These are phyloP conservation scores for Thraustochytrium striatum DNA, from an alignment of 352 stramenopile species.

Conservation along the genomic window DNA sequence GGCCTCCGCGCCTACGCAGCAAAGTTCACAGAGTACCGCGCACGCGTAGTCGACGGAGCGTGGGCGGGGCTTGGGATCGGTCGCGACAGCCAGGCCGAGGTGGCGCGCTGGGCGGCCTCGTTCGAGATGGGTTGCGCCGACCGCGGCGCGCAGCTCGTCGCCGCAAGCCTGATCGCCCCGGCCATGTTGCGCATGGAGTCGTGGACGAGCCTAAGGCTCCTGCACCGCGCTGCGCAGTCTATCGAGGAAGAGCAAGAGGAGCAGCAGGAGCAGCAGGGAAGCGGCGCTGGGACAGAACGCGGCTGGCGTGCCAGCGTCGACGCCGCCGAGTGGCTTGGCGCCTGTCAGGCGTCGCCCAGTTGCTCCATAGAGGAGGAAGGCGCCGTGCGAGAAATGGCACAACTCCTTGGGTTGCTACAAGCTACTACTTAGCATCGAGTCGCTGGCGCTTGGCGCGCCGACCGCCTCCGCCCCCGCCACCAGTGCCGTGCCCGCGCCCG, in stretches of 20 bases:
- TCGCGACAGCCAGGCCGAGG: not conserved
- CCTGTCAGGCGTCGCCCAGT: not conserved
- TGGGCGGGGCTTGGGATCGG: not conserved
- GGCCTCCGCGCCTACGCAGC: slow-evolving; percentile 11
- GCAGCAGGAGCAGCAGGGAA: no score
- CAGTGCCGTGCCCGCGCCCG: no score
- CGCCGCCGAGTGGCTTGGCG: not conserved
- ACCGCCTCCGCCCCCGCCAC: not conserved
- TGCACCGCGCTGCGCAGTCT: not conserved
- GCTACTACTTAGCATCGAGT: no score
- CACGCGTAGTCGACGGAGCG: not conserved
- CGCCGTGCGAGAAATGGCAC: no score
- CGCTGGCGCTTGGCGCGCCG: no score
- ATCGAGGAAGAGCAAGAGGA: no score
- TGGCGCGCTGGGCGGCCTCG: not conserved
- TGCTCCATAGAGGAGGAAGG: not conserved
- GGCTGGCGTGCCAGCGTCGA: slow-evolving; percentile 1
- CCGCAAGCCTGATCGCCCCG: not conserved
- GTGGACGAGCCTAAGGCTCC: slow-evolving; percentile 25
- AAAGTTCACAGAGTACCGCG: slow-evolving; percentile 20
- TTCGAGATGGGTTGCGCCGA: slow-evolving; percentile 26
- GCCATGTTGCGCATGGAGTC: not conserved
- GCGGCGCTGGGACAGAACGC: not conserved
- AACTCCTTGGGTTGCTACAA: no score
- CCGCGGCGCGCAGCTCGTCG: slow-evolving; percentile 15